phyloP scores from a whole-genome alignment of 2,329 filamentous ascomycete species.

The Mariannaea sp. region DNA sequence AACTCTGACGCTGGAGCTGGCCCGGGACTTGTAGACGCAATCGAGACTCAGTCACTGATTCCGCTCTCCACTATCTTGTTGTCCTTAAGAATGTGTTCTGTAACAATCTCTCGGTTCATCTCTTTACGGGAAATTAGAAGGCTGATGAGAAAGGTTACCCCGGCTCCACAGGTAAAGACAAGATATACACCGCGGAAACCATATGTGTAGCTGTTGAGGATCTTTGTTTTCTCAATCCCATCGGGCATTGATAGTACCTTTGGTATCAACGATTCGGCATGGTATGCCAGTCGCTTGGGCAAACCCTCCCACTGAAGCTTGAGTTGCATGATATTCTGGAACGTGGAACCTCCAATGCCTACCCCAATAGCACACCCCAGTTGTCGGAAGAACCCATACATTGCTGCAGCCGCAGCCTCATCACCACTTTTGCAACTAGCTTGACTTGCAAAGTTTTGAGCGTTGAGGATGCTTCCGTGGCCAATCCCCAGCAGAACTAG shows the following conservation, averaged over 20 bases:
- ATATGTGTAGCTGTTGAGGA: neutral
- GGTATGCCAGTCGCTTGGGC: neutral
- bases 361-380: neutral
- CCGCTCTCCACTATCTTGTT: conserved; percentile 34
- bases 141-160: neutral
- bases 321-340: neutral
- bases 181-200: neutral
- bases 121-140: neutral
- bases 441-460: neutral
- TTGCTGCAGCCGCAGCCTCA: neutral
- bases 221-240: neutral
- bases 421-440: neutral
- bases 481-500: neutral
- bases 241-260: neutral
- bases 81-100: conserved; percentile 32
- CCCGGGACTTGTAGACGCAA: no score
- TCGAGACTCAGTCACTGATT: no score
- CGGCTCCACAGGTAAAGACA: neutral
- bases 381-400: neutral
- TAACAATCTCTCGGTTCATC: neutral
- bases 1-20: no score
- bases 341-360: neutral
- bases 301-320: neutral
- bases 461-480: neutral
- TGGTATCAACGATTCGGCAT: neutral